A percentile compares a stretch with the other conserved stretches of the same genome.
phyloP scores from a whole-genome alignment of 2,329 filamentous ascomycete genomes.

The Apiospora sp. region DNA sequence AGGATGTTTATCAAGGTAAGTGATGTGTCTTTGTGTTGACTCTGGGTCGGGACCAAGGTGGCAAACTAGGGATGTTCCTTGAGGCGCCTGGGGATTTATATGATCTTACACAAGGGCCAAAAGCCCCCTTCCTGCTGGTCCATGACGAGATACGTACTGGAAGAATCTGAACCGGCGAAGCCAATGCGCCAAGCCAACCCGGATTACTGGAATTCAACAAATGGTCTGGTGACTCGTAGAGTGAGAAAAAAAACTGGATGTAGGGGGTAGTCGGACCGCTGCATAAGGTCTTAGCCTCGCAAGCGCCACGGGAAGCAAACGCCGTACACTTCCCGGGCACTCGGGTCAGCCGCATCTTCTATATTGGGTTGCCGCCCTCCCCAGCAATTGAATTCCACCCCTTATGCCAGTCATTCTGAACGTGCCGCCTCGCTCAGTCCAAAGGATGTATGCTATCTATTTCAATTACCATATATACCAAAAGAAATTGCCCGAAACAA shows the following conservation, averaged over 20 bases:
- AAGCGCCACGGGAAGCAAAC: constrained; percentile 18
- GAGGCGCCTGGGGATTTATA: constrained; percentile 16
- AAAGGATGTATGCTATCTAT: not conserved
- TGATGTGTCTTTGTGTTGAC: constrained; percentile 7
- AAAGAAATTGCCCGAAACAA: not conserved
- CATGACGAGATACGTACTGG: not conserved
- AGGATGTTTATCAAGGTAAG: not conserved
- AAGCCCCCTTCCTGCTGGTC: not conserved
- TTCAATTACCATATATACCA: not conserved
- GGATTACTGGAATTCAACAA: not conserved
- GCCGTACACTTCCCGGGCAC: not conserved
- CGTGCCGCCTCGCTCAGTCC: not conserved
- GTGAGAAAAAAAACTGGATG: constrained; percentile 1
- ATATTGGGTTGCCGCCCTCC: not conserved
- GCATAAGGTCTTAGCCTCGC: constrained; percentile 7
- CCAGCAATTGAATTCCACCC: not conserved
- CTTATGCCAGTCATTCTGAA: not conserved
- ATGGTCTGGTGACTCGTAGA: not conserved
- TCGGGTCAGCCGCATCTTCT: constrained; percentile 1
- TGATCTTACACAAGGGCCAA: not conserved
- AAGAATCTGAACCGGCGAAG: not conserved
- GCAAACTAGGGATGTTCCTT: constrained; percentile 22
- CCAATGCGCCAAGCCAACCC: not conserved
- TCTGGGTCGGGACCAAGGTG: constrained; percentile 1
- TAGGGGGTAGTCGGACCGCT: not conserved